Conservation (phyloP, 1,139 yeast species). For the Yamadazyma dushanensis region DNA sequence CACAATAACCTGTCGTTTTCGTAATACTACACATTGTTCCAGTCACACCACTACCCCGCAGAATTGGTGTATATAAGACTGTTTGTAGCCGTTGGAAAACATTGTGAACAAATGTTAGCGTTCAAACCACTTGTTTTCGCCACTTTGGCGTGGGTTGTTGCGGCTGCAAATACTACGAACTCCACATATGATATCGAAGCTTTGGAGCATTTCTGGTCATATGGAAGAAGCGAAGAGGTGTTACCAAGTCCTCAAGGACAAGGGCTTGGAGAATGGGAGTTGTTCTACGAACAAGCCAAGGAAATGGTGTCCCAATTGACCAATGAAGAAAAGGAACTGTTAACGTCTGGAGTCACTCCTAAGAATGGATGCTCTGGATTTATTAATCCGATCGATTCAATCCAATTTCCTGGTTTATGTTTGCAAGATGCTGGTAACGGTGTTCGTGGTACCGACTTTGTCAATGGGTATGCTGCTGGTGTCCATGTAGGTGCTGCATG, state of each 20-base stretch:
- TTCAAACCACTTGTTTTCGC: no score
- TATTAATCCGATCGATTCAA: constrained; percentile 4
- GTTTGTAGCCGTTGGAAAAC: no score
- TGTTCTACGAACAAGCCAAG: constrained; percentile 55
- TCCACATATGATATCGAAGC: constrained; percentile 2
- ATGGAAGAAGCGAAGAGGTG: constrained; percentile 15
- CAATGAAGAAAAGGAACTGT: constrained; percentile 55
- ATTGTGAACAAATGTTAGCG: no score
- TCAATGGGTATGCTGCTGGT: constrained; percentile 59
- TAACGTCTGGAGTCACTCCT: constrained; percentile 64
- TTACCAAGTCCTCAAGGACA: constrained; percentile 15
- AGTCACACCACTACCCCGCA: no score
- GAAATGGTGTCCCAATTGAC: constrained; percentile 53
- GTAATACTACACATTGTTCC: no score
- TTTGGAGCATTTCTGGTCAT: constrained; percentile 15
- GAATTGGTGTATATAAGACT: no score
- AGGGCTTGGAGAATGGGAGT: constrained; percentile 39
- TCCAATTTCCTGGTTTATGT: constrained; percentile 48
- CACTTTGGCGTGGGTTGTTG: no score
- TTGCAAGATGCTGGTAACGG: constrained; percentile 68
- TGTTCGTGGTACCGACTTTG: constrained; percentile 56
- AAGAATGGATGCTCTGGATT: constrained; percentile 37
- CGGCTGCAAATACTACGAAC: no score
- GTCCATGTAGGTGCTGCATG: constrained; percentile 59
- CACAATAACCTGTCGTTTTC: no score